These are phyloP conservation scores for Neurospora sp. DNA, from an alignment of 495 filamentous ascomycete species.

Conservation along the genomic window DNA sequence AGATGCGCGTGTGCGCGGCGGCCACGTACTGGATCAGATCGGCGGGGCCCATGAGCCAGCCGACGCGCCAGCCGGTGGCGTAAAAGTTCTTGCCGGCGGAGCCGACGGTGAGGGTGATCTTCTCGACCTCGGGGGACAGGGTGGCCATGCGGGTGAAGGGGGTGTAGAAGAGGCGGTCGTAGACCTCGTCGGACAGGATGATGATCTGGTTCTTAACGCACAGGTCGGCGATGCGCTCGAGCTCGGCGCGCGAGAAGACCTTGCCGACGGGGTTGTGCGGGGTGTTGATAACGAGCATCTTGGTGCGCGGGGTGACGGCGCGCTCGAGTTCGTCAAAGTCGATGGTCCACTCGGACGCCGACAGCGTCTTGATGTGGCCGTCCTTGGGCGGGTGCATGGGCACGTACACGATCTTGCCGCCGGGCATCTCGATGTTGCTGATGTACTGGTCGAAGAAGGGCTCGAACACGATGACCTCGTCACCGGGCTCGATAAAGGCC, in stretches of 20 bases:
- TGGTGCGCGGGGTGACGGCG: conserved; percentile 75
- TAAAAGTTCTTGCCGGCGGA: conserved; percentile 98
- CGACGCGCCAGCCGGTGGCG: conserved; percentile 91
- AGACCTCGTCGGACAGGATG: conserved; percentile 92
- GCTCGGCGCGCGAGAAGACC: conserved; percentile 74
- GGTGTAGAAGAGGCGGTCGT: conserved; percentile 89
- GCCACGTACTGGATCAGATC: conserved; percentile 86
- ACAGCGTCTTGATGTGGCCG: conserved; percentile 66
- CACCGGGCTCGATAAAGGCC: conserved; percentile 87
- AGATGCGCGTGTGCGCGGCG: conserved; percentile 90
- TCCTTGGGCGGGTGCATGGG: conserved; percentile 84
- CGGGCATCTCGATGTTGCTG: conserved; percentile 94
- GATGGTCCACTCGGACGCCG: conserved; percentile 79
- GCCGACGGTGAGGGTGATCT: conserved; percentile 83
- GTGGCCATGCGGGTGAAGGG: conserved; percentile 90
- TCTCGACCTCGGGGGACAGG: conserved; percentile 74
- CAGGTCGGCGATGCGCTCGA: conserved; percentile 78
- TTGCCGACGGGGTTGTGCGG: conserved; percentile 93
- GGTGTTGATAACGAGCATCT: conserved; percentile 85
- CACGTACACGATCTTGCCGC: conserved; percentile 87
- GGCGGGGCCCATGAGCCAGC: conserved; percentile 81
- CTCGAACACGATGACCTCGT: conserved; percentile 97
- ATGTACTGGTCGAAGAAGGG: conserved; percentile 99
- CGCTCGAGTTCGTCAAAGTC: conserved; percentile 75
- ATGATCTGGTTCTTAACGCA: conserved; percentile 90